Evolutionary conservation across 2,329 filamentous ascomycete genomes (phyloP).

Genomic region (Juglanconis sp.): DNA sequence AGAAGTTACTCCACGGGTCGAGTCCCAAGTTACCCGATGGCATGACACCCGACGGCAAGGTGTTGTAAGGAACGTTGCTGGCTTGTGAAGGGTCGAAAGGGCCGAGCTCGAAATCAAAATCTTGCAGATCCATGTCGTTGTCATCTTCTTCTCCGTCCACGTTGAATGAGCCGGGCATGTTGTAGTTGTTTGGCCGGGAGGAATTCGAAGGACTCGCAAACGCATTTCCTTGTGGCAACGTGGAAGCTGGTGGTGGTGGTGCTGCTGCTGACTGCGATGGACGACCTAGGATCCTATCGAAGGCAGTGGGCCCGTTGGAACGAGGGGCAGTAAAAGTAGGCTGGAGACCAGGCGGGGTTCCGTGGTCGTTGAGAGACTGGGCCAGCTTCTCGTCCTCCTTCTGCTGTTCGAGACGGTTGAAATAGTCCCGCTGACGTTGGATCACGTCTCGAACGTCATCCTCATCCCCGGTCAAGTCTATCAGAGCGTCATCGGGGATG

Average conservation of each 20-base stretch:
- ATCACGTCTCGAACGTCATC: slow-evolving; percentile 22
- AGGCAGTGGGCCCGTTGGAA: slow-evolving; percentile 19
- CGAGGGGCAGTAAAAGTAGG: background rate
- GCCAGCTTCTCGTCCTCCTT: slow-evolving; percentile 32
- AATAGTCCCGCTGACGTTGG: slow-evolving; percentile 30
- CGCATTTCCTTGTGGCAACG: background rate
- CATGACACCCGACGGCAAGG: background rate
- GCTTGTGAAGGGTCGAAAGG: background rate
- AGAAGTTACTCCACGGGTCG: background rate
- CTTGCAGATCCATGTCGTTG: background rate
- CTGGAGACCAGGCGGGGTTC: background rate
- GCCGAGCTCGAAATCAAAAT: background rate
- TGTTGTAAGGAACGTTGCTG: background rate
- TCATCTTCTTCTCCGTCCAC: background rate
- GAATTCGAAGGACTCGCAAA: background rate
- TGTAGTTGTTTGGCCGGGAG: background rate
- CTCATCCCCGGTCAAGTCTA: slow-evolving; percentile 41
- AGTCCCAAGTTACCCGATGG: background rate
- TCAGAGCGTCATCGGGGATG: slow-evolving; percentile 25
- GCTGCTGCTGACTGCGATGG: slow-evolving; percentile 3
- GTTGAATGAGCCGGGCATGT: background rate
- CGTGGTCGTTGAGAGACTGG: slow-evolving; percentile 16
- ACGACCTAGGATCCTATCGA: slow-evolving; percentile 20
- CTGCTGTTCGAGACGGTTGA: slow-evolving; percentile 34
- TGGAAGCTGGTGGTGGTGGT: background rate